Conservation (phyloP, 345 rosid species). For the Camelina hispida region DNA sequence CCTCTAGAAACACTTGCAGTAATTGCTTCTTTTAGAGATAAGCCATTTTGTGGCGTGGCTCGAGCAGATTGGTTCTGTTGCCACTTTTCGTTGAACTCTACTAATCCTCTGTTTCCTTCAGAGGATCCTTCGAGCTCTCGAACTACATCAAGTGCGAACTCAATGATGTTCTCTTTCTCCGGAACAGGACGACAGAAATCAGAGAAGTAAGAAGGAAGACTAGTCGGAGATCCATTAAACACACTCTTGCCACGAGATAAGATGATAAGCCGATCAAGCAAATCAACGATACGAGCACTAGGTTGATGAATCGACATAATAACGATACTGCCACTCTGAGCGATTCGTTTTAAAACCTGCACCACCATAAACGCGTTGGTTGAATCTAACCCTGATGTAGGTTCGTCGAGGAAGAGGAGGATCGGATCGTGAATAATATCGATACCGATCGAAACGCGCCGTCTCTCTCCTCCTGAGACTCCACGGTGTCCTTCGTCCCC, state of each 20-base stretch:
- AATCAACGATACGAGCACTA: slow-evolving; percentile 63
- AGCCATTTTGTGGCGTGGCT: slow-evolving; percentile 18
- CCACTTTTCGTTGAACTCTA: slow-evolving; percentile 71
- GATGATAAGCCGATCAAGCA: slow-evolving; percentile 62
- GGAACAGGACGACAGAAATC: slow-evolving; percentile 76
- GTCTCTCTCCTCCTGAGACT: slow-evolving; percentile 90
- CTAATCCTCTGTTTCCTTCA: slow-evolving; percentile 58
- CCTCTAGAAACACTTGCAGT: slow-evolving; percentile 43
- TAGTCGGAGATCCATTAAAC: slow-evolving; percentile 62
- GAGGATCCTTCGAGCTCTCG: slow-evolving; percentile 53
- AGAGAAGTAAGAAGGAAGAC: slow-evolving; percentile 55
- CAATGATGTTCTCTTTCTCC: slow-evolving; percentile 73
- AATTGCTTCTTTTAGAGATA: slow-evolving; percentile 42
- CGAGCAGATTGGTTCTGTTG: slow-evolving; percentile 33
- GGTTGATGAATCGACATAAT: slow-evolving; percentile 95
- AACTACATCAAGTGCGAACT: slow-evolving; percentile 78
- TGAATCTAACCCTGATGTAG: slow-evolving; percentile 92
- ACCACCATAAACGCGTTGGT: slow-evolving; percentile 95
- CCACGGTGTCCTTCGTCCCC: slow-evolving; percentile 99
- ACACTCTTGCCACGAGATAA: slow-evolving; percentile 63
- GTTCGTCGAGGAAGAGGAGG: slow-evolving; percentile 84
- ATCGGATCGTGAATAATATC: slow-evolving; percentile 93
- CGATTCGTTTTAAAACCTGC: slow-evolving; percentile 80
- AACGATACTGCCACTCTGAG: slow-evolving; percentile 86
- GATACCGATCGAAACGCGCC: slow-evolving; percentile 90